Percentiles rank a stretch among this genome's conserved stretches.
phyloP scores from a whole-genome alignment of 495 filamentous ascomycete genomes.

The Articulospora tetracladia region DNA sequence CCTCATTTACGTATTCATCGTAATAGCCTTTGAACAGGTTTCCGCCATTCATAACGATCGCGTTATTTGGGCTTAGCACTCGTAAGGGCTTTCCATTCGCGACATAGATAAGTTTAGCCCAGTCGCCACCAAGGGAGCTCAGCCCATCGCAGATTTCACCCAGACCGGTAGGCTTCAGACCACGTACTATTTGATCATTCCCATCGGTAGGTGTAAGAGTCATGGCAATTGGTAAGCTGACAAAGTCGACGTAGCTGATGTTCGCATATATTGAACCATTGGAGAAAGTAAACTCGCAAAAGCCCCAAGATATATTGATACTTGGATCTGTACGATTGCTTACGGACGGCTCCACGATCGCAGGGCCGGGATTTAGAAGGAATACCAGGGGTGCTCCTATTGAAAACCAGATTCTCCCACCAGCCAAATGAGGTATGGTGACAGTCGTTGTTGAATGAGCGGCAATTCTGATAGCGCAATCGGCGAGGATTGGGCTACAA shows the following conservation, averaged over 20 bases:
- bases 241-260: constrained; percentile 73
- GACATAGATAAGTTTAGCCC: constrained; percentile 54
- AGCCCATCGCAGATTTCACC: constrained; percentile 50
- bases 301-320: constrained; percentile 60
- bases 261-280: constrained; percentile 65
- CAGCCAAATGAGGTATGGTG: constrained; percentile 63
- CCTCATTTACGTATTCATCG: constrained; percentile 55
- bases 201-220: constrained; percentile 48
- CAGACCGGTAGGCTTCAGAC: constrained; percentile 55
- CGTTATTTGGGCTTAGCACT: constrained; percentile 64
- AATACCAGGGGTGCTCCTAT: constrained; percentile 59
- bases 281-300: constrained; percentile 75
- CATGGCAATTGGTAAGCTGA: constrained; percentile 61
- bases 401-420: constrained; percentile 69
- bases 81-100: constrained; percentile 51
- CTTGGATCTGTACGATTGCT: constrained; percentile 65
- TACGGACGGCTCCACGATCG: constrained; percentile 66
- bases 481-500: constrained; percentile 37
- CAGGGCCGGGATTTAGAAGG: constrained; percentile 61
- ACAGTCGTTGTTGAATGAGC: constrained; percentile 48
- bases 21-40: constrained; percentile 61
- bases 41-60: constrained; percentile 51
- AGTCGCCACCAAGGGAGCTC: constrained; percentile 50
- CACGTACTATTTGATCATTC: constrained; percentile 50
- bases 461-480: constrained; percentile 63